Evolutionary conservation across 164 flowering plant species (phyloP).

Genomic region (Houttuynia cordata): DNA sequence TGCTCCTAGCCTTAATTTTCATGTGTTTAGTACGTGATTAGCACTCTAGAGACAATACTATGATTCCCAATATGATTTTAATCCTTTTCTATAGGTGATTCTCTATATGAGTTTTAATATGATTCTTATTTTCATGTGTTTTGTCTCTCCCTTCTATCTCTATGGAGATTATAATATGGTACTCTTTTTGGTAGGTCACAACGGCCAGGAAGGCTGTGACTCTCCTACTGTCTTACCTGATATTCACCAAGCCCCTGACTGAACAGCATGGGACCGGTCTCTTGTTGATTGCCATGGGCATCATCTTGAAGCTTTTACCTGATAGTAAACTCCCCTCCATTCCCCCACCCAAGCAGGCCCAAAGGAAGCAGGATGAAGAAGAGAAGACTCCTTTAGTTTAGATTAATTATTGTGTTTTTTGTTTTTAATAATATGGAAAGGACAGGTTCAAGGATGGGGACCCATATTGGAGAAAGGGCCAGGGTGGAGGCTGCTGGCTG

Average conservation of each 20-base stretch:
- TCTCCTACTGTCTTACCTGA: constrained; percentile 63
- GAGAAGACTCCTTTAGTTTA: constrained; percentile 4
- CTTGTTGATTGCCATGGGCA: constrained; percentile 77
- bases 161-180: too few relatives aligned
- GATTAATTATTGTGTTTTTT: neutral
- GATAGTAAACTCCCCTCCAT: constrained; percentile 22
- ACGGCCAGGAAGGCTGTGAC: constrained; percentile 94
- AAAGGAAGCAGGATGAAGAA: constrained; percentile 1
- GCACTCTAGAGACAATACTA: too few relatives aligned
- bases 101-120: too few relatives aligned
- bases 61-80: too few relatives aligned
- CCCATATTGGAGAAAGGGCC: neutral
- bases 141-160: too few relatives aligned
- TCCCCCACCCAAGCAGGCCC: neutral
- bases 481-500: neutral
- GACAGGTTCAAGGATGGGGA: neutral
- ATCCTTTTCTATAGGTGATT: too few relatives aligned
- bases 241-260: constrained; percentile 89
- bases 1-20: too few relatives aligned
- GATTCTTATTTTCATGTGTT: too few relatives aligned
- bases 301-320: constrained; percentile 65
- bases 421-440: neutral
- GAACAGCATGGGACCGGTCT: constrained; percentile 88
- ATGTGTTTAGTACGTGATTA: too few relatives aligned
- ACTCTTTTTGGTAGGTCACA: constrained; percentile 79